Percentiles rank a stretch among this genome's conserved stretches.
phyloP scores from a whole-genome alignment of 2,329 filamentous ascomycete genomes.

The Cercospora sp. region DNA sequence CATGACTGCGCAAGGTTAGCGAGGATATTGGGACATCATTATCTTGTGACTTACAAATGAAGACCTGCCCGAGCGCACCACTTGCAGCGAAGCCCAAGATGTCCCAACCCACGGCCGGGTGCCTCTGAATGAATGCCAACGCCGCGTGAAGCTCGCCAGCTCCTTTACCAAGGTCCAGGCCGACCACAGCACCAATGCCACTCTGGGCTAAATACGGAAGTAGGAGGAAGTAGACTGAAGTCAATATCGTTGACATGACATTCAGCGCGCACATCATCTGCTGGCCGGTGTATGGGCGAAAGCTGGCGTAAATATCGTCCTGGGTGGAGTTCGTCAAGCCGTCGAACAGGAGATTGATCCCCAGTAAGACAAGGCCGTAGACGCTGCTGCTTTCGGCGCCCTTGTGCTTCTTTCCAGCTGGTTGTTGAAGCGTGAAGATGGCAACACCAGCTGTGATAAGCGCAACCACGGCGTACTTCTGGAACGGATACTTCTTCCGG shows the following conservation, averaged over 20 bases:
- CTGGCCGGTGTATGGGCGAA: conserved; percentile 79
- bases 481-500: conserved; percentile 82
- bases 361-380: conserved; percentile 81
- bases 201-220: conserved; percentile 76
- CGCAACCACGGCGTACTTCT: conserved; percentile 93
- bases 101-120: conserved; percentile 82
- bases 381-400: conserved; percentile 57
- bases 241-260: conserved; percentile 77
- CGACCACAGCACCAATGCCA: conserved; percentile 44
- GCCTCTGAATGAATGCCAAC: conserved; percentile 72
- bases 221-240: conserved; percentile 70
- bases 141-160: conserved; percentile 80
- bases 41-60: conserved; percentile 64
- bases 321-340: conserved; percentile 95
- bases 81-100: conserved; percentile 87
- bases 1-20: conserved; percentile 32
- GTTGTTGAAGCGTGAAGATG: conserved; percentile 84
- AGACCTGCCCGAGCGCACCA: conserved; percentile 90
- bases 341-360: conserved; percentile 90
- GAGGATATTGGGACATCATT: background rate
- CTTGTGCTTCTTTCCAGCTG: conserved; percentile 41
- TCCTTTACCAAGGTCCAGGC: conserved; percentile 47
- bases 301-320: conserved; percentile 82
- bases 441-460: conserved; percentile 91
- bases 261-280: conserved; percentile 99